A percentile compares a stretch with the other conserved stretches of the same genome.
Conservation (phyloP, 352 stramenopile species). For the Phytophthora pistaciae region DNA sequence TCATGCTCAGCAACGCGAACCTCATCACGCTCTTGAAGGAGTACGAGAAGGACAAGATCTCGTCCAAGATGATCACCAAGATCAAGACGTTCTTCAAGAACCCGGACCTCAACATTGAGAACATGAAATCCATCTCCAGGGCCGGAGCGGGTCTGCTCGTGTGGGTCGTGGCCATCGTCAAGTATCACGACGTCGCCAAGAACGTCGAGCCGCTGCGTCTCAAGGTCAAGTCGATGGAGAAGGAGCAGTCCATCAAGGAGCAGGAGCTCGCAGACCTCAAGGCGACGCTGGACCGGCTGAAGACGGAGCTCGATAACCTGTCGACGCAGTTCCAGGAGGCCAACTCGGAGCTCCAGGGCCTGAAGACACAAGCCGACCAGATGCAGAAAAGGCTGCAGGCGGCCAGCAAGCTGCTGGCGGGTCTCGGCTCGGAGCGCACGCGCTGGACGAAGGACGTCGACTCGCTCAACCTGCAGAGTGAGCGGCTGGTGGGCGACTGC, state of each 20-base stretch:
- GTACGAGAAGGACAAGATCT: slow-evolving; percentile 97
- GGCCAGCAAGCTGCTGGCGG: slow-evolving; percentile 93
- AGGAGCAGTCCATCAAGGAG: slow-evolving; percentile 93
- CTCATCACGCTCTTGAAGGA: slow-evolving; percentile 93
- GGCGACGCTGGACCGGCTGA: slow-evolving; percentile 87
- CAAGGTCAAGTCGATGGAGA: slow-evolving; percentile 95
- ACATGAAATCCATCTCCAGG: slow-evolving; percentile 95
- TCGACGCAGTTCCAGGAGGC: slow-evolving; percentile 93
- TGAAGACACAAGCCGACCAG: slow-evolving; percentile 93
- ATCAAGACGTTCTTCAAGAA: slow-evolving; percentile 97
- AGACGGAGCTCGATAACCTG: slow-evolving; percentile 90
- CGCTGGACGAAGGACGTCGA: slow-evolving; percentile 95
- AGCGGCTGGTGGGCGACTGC: slow-evolving; percentile 91
- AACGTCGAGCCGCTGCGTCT: slow-evolving; percentile 94
- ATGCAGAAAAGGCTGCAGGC: slow-evolving; percentile 96
- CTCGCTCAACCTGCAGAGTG: slow-evolving; percentile 82
- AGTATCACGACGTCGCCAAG: slow-evolving; percentile 96
- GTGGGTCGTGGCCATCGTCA: slow-evolving; percentile 96
- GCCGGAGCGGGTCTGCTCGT: slow-evolving; percentile 91
- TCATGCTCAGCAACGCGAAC: slow-evolving; percentile 95
- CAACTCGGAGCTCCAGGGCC: slow-evolving; percentile 92
- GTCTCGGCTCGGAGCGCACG: slow-evolving; percentile 91
- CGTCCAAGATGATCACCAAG: slow-evolving; percentile 95
- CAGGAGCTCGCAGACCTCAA: slow-evolving; percentile 87
- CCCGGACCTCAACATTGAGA: slow-evolving; percentile 94